Evolutionary conservation across 1,139 yeast genomes (phyloP), one percentile per base, ranked within the genome.

Genomic region (Pichia inconspicua): DNA sequence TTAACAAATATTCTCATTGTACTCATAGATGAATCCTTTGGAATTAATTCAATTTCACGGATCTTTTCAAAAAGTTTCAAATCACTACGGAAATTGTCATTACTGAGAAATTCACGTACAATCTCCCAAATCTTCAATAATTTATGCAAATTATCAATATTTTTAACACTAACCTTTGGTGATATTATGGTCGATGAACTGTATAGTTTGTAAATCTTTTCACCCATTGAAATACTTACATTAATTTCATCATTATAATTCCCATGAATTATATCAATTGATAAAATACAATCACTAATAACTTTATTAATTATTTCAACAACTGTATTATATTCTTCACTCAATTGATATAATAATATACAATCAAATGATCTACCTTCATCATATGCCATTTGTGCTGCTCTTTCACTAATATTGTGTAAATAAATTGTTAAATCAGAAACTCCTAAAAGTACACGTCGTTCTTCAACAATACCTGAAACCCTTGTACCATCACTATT

Each of bases 291-390:
- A 60, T 90, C 96, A 40, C 97, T 89, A 45, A 92, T 71, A 32
- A 88, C 69, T 59, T 80, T 78, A 67, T 88, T 90, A 53, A 90
- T 78, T 52, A 88, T 76, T 1, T 76, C 66, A 14, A 90, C 77
- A n/a, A 88, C 97, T 30, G 87, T 82, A 61, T 86, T 86, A 64
- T 84, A 85, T 59, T 90, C 96, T 66, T 87, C 94, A 48, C 96
- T 80, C 54, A 90, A 75, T 68, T 90, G 96, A 63, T 87, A 92
- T 49, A 92, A 72, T 48, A 87, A 70, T 50, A 94, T 77, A 11
- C 97, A 88, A 63, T 94, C 97, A 53, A 85, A 80, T 5, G 82
- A 74, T 59, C 96, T 76, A 4, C 97, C 97, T 62, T 89, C 97
- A 57, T 88, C 95, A 61, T 87, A 94, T 31, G 97, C 95, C 57